Conservation (phyloP, 2,329 filamentous ascomycete genomes). For the Leptographium wingfieldii region DNA sequence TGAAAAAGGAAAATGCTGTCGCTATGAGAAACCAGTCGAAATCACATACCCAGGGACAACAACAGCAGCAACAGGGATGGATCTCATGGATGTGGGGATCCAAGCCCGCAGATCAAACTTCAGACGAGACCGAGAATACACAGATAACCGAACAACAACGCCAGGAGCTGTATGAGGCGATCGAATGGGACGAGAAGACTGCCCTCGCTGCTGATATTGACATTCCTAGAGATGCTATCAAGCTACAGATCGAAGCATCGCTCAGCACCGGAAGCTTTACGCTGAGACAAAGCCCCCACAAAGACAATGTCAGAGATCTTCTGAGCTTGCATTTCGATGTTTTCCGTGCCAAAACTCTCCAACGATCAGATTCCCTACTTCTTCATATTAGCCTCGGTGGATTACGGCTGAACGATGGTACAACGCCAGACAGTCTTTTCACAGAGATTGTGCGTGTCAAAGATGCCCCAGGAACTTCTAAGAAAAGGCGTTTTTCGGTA, state of each 20-base stretch:
- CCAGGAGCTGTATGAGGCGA: slow-evolving; percentile 91
- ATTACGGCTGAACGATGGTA: slow-evolving; percentile 89
- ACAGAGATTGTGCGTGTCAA: slow-evolving; percentile 95
- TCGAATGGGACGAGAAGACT: slow-evolving; percentile 96
- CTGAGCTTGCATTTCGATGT: slow-evolving; percentile 88
- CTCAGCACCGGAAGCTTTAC: slow-evolving; percentile 96
- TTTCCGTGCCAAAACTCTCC: slow-evolving; percentile 80
- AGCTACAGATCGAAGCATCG: slow-evolving; percentile 82
- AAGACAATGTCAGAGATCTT: slow-evolving; percentile 58
- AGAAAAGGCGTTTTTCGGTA: slow-evolving; percentile 37
- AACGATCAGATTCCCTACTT: slow-evolving; percentile 82
- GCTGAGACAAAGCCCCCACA: slow-evolving; percentile 71
- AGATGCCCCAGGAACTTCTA: slow-evolving; percentile 47
- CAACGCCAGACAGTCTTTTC: slow-evolving; percentile 79
- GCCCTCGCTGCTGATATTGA: slow-evolving; percentile 80
- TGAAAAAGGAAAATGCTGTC: slow-evolving; percentile 88
- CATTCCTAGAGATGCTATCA: slow-evolving; percentile 78
- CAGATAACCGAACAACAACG: slow-evolving; percentile 92
- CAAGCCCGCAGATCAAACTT: slow-evolving; percentile 44
- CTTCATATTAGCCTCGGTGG: slow-evolving; percentile 84
- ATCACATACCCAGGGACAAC: slow-evolving; percentile 24
- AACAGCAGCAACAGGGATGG: slow-evolving; percentile 72
- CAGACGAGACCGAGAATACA: slow-evolving; percentile 59
- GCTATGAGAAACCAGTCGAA: slow-evolving; percentile 53
- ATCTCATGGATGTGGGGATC: slow-evolving; percentile 83